Evolutionary conservation across 2,329 filamentous ascomycete genomes (phyloP).

Genomic region (Hansfordia pulvinata): DNA sequence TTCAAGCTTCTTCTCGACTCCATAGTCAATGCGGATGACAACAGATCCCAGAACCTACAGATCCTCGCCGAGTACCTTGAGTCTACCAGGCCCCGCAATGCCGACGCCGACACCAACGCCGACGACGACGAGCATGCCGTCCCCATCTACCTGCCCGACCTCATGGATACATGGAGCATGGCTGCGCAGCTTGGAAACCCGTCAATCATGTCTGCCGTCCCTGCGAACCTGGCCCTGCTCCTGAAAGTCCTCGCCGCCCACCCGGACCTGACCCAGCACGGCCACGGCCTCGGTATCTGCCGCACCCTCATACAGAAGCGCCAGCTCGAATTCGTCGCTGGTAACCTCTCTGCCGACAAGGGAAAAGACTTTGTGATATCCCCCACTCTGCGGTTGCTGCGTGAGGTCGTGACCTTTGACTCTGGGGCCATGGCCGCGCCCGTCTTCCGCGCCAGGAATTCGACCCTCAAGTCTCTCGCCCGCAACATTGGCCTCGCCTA

Average conservation of each 20-base stretch:
- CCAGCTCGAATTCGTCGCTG: slow-evolving; percentile 68
- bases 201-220: slow-evolving; percentile 64
- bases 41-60: slow-evolving; percentile 32
- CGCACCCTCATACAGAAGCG: slow-evolving; percentile 69
- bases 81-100: slow-evolving; percentile 32
- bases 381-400: slow-evolving; percentile 72
- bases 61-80: slow-evolving; percentile 61
- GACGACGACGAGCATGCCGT: slow-evolving; percentile 40
- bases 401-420: slow-evolving; percentile 75
- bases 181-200: slow-evolving; percentile 71
- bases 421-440: slow-evolving; percentile 67
- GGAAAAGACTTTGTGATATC: slow-evolving; percentile 81
- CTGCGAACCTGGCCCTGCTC: slow-evolving; percentile 69
- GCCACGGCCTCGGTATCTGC: slow-evolving; percentile 66
- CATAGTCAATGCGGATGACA: slow-evolving; percentile 37
- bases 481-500: slow-evolving; percentile 65
- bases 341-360: slow-evolving; percentile 67
- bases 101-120: no score
- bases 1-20: slow-evolving; percentile 54
- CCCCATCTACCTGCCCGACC: slow-evolving; percentile 55
- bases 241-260: slow-evolving; percentile 64
- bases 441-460: slow-evolving; percentile 65
- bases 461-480: slow-evolving; percentile 67
- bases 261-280: slow-evolving; percentile 62
- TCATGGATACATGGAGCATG: slow-evolving; percentile 83